Percentiles rank a stretch among this genome's conserved stretches.
Conservation (phyloP, 345 rosid genomes). For the Populus tremula region DNA sequence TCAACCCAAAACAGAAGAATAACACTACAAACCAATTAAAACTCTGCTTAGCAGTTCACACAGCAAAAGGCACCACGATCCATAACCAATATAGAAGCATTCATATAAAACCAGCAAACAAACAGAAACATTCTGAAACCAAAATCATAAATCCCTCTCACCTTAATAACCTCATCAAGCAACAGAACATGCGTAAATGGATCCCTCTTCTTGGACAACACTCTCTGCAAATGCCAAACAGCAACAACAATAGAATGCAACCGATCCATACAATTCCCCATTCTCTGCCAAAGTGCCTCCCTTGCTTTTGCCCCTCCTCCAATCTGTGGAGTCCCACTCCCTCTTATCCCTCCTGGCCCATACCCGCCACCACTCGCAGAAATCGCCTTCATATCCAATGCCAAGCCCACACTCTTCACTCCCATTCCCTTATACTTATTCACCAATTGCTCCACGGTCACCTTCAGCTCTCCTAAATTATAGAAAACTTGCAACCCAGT, state of each 20-base stretch:
- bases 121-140: background rate
- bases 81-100: background rate
- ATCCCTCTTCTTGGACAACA: constrained; percentile 91
- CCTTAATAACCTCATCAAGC: constrained; percentile 94
- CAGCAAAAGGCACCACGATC: background rate
- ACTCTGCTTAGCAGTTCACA: background rate
- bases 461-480: constrained; percentile 80
- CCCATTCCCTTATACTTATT: constrained; percentile 74
- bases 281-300: constrained; percentile 91
- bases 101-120: background rate
- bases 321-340: constrained; percentile 87
- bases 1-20: background rate
- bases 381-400: constrained; percentile 93
- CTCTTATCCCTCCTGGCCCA: constrained; percentile 94
- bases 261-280: constrained; percentile 82
- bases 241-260: constrained; percentile 74
- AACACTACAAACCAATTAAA: background rate
- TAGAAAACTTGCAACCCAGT: constrained; percentile 96
- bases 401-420: constrained; percentile 67
- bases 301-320: constrained; percentile 86
- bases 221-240: constrained; percentile 98
- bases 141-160: constrained; percentile 17
- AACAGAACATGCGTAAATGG: constrained; percentile 91
- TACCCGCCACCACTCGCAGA: constrained; percentile 48
- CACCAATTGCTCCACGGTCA: constrained; percentile 75